These are phyloP conservation scores for Wolfiporia cocos DNA, from an alignment of 1,284 basidiomycete species.

Conservation along the genomic window DNA sequence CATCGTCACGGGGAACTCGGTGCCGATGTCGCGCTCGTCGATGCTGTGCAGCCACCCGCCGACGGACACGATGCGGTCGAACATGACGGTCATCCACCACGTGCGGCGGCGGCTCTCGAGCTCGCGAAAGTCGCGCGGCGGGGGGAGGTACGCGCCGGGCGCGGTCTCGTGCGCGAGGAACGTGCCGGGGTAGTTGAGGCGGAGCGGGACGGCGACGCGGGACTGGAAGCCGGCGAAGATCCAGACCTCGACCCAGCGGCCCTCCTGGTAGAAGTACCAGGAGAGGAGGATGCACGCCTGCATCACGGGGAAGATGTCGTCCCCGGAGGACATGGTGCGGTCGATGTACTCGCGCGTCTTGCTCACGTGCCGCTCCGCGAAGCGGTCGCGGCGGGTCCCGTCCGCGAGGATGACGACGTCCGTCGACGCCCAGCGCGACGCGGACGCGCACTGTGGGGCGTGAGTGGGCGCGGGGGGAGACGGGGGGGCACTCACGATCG, in stretches of 20 bases:
- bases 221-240: slow-evolving; percentile 81
- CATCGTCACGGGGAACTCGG: slow-evolving; percentile 67
- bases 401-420: slow-evolving; percentile 60
- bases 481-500: slow-evolving; percentile 45
- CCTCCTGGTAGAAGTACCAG: slow-evolving; percentile 86
- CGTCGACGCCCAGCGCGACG: slow-evolving; percentile 74
- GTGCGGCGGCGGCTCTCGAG: slow-evolving; percentile 71
- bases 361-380: slow-evolving; percentile 79
- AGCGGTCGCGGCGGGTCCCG: slow-evolving; percentile 68
- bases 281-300: slow-evolving; percentile 80
- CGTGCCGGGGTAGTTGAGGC: slow-evolving; percentile 77
- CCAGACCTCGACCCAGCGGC: slow-evolving; percentile 87
- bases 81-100: slow-evolving; percentile 85
- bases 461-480: slow-evolving; percentile 4
- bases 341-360: slow-evolving; percentile 82
- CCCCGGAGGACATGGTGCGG: slow-evolving; percentile 77
- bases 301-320: slow-evolving; percentile 78
- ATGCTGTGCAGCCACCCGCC: slow-evolving; percentile 84
- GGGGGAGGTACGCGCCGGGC: slow-evolving; percentile 71
- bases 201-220: slow-evolving; percentile 76
- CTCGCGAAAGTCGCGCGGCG: slow-evolving; percentile 67
- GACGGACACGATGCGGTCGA: slow-evolving; percentile 80
- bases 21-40: slow-evolving; percentile 75
- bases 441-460: slow-evolving; percentile 63
- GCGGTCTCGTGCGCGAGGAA: slow-evolving; percentile 56